Evolutionary conservation across 2,329 filamentous ascomycete genomes (phyloP).

Genomic region (Hypoxylon sp.): DNA sequence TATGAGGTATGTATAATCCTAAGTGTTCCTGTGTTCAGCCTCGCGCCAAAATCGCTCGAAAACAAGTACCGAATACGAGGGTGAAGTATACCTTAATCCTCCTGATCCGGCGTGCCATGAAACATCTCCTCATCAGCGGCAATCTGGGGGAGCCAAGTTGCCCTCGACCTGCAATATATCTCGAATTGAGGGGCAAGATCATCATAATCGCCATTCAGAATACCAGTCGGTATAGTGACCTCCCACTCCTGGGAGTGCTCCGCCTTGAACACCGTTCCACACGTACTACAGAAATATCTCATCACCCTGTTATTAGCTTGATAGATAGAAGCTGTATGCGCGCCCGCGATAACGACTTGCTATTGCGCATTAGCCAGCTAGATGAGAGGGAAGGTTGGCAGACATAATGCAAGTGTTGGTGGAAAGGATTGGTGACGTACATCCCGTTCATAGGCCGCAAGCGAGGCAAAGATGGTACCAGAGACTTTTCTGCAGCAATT

Average conservation of each 20-base stretch:
- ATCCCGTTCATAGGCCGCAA: background rate
- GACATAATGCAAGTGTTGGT: background rate
- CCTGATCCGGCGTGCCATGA: background rate
- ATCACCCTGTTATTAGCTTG: background rate
- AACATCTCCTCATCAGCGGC: background rate
- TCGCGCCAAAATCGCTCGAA: background rate
- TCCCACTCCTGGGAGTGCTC: background rate
- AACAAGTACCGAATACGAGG: background rate
- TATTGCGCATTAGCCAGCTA: background rate
- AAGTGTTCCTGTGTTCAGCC: background rate
- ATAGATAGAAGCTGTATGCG: background rate
- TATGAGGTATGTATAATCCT: background rate
- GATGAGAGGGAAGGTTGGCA: background rate
- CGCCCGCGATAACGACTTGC: background rate
- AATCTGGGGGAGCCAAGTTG: background rate
- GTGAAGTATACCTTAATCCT: background rate
- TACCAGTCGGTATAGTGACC: conserved; percentile 43
- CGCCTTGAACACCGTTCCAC: conserved; percentile 1
- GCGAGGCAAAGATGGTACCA: background rate
- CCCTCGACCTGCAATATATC: conserved; percentile 16
- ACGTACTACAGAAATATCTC: background rate
- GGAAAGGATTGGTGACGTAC: conserved; percentile 1
- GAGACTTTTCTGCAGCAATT: background rate
- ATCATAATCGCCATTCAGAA: conserved; percentile 46
- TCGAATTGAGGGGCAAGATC: conserved; percentile 40